Percentiles rank a stretch among this genome's conserved stretches.
These are phyloP conservation scores for Davidsoniella neocaledoniae DNA, from an alignment of 2,329 filamentous ascomycete species.

Conservation along the genomic window DNA sequence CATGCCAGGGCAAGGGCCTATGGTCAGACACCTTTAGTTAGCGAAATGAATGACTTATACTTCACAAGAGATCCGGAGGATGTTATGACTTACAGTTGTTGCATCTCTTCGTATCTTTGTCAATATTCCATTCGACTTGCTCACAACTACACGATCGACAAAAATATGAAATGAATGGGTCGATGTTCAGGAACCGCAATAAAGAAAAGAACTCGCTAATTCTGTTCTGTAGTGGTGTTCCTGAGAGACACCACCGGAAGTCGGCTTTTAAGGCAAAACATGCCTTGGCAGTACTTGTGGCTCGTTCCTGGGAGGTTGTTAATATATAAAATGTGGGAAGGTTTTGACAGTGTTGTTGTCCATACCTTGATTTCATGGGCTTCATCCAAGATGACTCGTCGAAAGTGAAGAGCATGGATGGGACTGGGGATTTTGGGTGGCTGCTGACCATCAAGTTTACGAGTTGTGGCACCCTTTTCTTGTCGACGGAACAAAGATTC, in stretches of 20 bases:
- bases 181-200: conserved; percentile 75
- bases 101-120: conserved; percentile 50
- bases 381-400: conserved; percentile 86
- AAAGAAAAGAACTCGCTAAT: conserved; percentile 96
- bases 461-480: conserved; percentile 46
- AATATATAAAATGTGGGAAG: neutral
- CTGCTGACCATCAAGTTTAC: conserved; percentile 21
- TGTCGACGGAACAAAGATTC: conserved; percentile 90
- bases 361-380: conserved; percentile 77
- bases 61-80: conserved; percentile 16
- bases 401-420: conserved; percentile 75
- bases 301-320: conserved; percentile 40
- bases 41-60: neutral
- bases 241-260: conserved; percentile 92
- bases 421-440: conserved; percentile 51
- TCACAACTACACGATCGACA: conserved; percentile 77
- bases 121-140: conserved; percentile 66
- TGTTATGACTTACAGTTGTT: conserved; percentile 39
- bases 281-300: conserved; percentile 81
- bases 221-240: conserved; percentile 88
- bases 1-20: conserved; percentile 22
- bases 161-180: conserved; percentile 83
- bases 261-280: conserved; percentile 79
- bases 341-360: neutral
- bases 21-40: neutral